Evolutionary conservation across 768 basidiomycete species (phyloP).

Genomic region (Suillus subaureus): DNA sequence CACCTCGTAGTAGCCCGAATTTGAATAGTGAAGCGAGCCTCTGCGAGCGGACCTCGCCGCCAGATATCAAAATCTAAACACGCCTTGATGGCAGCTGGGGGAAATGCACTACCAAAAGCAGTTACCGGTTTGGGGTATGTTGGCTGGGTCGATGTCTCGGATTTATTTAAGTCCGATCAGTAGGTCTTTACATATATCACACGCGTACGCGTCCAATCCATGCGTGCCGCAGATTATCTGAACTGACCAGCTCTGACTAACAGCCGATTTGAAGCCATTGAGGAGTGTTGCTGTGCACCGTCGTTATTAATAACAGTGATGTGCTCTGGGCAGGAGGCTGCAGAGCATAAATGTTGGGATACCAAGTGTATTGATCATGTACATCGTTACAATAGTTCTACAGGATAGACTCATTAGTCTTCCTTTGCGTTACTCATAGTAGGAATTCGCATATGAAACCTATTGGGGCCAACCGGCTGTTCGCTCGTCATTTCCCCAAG

Average conservation of each 20-base stretch:
- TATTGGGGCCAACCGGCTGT: background rate
- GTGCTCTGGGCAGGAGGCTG: background rate
- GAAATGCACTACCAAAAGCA: background rate
- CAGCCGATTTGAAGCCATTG: too few species aligned
- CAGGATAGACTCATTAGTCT: background rate
- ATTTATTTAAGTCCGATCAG: background rate
- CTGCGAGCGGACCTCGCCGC: background rate
- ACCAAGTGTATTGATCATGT: background rate
- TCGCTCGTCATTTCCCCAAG: background rate
- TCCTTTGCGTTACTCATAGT: background rate
- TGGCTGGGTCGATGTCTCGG: too few species aligned
- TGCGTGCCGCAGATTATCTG: too few species aligned
- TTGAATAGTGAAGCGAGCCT: background rate
- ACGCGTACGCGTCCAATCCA: background rate
- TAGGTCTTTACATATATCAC: background rate
- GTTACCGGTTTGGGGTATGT: background rate
- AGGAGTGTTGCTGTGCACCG: too few species aligned
- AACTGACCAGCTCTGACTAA: too few species aligned
- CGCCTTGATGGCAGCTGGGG: background rate
- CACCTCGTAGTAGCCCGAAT: slow-evolving; percentile 3
- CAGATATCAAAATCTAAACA: background rate
- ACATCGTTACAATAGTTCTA: background rate
- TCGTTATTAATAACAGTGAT: too few species aligned
- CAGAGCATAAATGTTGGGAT: background rate
- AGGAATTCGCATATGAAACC: background rate